Conservation (phyloP, 805 yeast species). For the Wickerhamiella lipophila region DNA sequence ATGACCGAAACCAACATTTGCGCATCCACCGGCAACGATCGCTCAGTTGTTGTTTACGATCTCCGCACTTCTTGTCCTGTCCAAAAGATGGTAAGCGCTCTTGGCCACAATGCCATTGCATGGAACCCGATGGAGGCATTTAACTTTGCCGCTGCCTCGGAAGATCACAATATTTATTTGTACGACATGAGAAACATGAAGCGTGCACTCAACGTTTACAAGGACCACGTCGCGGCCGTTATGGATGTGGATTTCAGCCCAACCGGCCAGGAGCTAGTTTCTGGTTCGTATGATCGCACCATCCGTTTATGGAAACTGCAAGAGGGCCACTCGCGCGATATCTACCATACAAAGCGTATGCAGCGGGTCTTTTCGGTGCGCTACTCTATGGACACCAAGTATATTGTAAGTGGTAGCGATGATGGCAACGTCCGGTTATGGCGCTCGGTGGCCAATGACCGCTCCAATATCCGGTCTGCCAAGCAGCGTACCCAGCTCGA, state of each 20-base stretch:
- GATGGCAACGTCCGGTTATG: conserved; percentile 92
- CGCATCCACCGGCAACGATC: conserved; percentile 77
- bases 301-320: conserved; percentile 61
- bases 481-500: conserved; percentile 73
- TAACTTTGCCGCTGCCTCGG: conserved; percentile 81
- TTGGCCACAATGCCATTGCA: conserved; percentile 73
- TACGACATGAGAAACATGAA: conserved; percentile 94
- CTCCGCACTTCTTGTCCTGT: conserved; percentile 82
- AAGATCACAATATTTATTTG: conserved; percentile 85
- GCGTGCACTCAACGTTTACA: conserved; percentile 69
- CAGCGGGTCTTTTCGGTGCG: conserved; percentile 79
- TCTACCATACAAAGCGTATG: conserved; percentile 96
- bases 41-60: conserved; percentile 82
- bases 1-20: conserved; percentile 77
- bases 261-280: conserved; percentile 89
- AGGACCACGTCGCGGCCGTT: conserved; percentile 93
- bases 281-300: conserved; percentile 92
- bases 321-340: conserved; percentile 87
- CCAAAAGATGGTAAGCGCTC: conserved; percentile 70
- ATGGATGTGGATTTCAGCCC: conserved; percentile 92
- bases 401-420: conserved; percentile 82
- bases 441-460: conserved; percentile 78
- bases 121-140: conserved; percentile 99
- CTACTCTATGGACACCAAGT: conserved; percentile 79
- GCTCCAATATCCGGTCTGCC: conserved; percentile 68